Evolutionary conservation across 2,329 filamentous ascomycete genomes (phyloP).

Genomic region (Claviceps paspali): DNA sequence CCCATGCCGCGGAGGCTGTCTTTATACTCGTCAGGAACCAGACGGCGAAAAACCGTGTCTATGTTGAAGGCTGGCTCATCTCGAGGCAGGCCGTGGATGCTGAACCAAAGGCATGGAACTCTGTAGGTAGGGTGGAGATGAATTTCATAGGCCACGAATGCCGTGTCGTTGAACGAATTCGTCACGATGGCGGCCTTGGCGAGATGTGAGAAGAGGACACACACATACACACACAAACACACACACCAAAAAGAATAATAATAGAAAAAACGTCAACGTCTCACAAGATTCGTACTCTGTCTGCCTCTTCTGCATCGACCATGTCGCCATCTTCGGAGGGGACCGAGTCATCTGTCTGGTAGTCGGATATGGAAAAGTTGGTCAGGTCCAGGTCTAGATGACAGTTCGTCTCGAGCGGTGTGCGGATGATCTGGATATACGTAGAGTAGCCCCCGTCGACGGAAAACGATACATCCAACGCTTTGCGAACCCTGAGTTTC

Average conservation of each 20-base stretch:
- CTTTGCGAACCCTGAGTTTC: slow-evolving; percentile 37
- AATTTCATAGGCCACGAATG: slow-evolving; percentile 54
- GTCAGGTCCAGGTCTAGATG: slow-evolving; percentile 30
- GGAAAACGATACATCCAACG: slow-evolving; percentile 30
- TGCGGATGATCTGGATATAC: slow-evolving; percentile 40
- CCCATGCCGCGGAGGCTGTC: slow-evolving; percentile 43
- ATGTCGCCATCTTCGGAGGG: slow-evolving; percentile 27
- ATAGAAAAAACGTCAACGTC: slow-evolving; percentile 1
- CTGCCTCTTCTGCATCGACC: slow-evolving; percentile 34
- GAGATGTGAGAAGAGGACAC: slow-evolving; percentile 9
- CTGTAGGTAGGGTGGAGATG: slow-evolving; percentile 61
- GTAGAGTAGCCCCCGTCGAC: slow-evolving; percentile 30
- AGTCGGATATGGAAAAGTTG: slow-evolving; percentile 27
- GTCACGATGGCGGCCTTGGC: slow-evolving; percentile 26
- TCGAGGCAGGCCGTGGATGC: slow-evolving; percentile 40
- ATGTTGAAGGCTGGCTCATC: slow-evolving; percentile 44
- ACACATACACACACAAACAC: no score
- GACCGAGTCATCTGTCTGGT: slow-evolving; percentile 7
- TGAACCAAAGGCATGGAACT: slow-evolving; percentile 65
- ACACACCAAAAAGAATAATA: background rate
- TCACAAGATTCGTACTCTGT: slow-evolving; percentile 26
- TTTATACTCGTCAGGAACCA: slow-evolving; percentile 54
- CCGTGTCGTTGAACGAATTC: slow-evolving; percentile 18
- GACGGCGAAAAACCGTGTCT: slow-evolving; percentile 53
- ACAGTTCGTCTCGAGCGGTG: slow-evolving; percentile 31